These are phyloP conservation scores for Porogramme epimiltina DNA, from an alignment of 1,284 basidiomycete species.

Conservation along the genomic window DNA sequence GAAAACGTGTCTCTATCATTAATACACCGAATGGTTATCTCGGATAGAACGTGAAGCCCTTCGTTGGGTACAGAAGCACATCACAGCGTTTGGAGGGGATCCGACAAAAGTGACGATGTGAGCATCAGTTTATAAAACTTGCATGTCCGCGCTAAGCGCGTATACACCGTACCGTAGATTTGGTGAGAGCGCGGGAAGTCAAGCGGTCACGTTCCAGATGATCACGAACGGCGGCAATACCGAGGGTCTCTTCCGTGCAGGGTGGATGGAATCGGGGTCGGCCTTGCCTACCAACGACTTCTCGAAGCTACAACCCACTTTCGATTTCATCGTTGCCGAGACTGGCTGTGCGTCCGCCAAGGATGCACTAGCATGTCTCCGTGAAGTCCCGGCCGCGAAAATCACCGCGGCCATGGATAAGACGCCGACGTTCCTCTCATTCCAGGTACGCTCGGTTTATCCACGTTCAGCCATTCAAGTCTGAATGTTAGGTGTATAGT, in stretches of 20 bases:
- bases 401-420: constrained; percentile 35
- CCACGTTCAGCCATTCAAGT: too few relatives aligned
- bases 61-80: constrained; percentile 54
- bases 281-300: constrained; percentile 34
- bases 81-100: constrained; percentile 45
- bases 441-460: constrained; percentile 22
- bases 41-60: constrained; percentile 43
- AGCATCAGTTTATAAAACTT: too few relatives aligned
- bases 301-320: constrained; percentile 34
- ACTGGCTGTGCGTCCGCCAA: constrained; percentile 32
- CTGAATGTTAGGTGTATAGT: background rate
- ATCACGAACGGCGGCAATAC: constrained; percentile 34
- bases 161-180: constrained; percentile 31
- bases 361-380: constrained; percentile 45
- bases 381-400: constrained; percentile 31
- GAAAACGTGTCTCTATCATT: too few relatives aligned
- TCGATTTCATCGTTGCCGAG: constrained; percentile 35
- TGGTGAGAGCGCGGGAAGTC: constrained; percentile 46
- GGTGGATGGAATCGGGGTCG: constrained; percentile 40
- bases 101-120: constrained; percentile 37
- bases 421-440: constrained; percentile 30
- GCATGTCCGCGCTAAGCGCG: too few relatives aligned
- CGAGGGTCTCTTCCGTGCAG: constrained; percentile 38
- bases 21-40: background rate
- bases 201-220: constrained; percentile 37